Conservation (phyloP, 345 rosid genomes). For the Conringia planisiliqua region DNA sequence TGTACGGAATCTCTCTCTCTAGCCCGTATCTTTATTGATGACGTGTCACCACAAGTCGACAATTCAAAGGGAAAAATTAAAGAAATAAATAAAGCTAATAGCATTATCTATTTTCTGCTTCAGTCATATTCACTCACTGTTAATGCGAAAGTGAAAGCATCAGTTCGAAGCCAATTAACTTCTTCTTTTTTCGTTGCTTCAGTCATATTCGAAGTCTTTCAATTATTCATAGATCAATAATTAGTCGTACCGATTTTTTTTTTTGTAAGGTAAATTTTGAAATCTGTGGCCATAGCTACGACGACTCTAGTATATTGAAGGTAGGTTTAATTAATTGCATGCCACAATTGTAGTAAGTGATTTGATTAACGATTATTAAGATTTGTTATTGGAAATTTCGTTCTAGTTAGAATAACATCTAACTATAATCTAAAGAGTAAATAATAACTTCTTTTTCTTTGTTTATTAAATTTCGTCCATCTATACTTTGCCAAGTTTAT, state of each 20-base stretch:
- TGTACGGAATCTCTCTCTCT: constrained; percentile 26
- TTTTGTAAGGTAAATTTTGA: not conserved
- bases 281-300: not conserved
- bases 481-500: no score
- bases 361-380: not conserved
- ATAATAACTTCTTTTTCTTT: no score
- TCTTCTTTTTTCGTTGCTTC: not conserved
- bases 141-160: constrained; percentile 14
- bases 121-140: constrained; percentile 12
- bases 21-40: not conserved
- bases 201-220: constrained; percentile 1
- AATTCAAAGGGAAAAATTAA: not conserved
- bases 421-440: not conserved
- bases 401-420: not conserved
- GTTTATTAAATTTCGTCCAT: no score
- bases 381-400: not conserved
- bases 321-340: no score
- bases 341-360: not conserved
- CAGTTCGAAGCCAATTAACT: constrained; percentile 19
- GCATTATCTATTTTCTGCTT: constrained; percentile 5
- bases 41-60: constrained; percentile 5
- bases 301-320: no score
- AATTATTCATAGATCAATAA: not conserved
- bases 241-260: not conserved
- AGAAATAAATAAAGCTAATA: not conserved